phyloP scores from a whole-genome alignment of 176 grass and related monocot genomes.

The Musa itinerans region DNA sequence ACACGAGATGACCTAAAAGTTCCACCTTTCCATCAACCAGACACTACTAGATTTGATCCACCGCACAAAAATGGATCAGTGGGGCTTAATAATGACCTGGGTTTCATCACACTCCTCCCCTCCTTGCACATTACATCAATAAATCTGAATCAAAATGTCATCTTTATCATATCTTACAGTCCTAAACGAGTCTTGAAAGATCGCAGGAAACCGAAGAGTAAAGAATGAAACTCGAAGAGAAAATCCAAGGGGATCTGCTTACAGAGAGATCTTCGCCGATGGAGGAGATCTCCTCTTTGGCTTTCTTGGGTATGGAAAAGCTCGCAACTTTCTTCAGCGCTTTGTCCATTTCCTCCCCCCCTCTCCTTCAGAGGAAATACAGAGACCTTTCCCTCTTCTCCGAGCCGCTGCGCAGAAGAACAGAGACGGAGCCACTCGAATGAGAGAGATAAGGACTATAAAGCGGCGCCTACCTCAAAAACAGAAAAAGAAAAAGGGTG shows the following conservation, averaged over 20 bases:
- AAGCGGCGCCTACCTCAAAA: neutral
- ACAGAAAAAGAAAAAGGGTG: neutral
- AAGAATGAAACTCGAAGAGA: neutral
- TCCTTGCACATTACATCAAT: neutral
- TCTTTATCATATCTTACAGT: neutral
- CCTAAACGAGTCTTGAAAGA: neutral
- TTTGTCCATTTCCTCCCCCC: slow-evolving; percentile 11
- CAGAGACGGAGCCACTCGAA: neutral
- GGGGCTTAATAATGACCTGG: neutral
- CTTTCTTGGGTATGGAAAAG: slow-evolving; percentile 82
- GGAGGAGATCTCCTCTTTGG: slow-evolving; percentile 93
- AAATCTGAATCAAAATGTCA: neutral
- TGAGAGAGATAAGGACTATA: neutral
- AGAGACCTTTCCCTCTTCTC: neutral
- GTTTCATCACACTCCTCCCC: neutral
- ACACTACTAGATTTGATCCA: neutral
- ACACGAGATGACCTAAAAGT: neutral
- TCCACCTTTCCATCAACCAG: neutral
- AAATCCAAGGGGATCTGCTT: neutral
- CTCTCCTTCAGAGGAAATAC: neutral
- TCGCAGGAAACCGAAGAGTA: neutral
- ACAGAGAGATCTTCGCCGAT: slow-evolving; percentile 91
- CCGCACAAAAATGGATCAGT: neutral
- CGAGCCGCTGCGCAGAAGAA: neutral
- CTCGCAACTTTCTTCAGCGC: slow-evolving; percentile 35